Base-by-base conservation (phyloP, 164 flowering plant species). In the Kalanchoe fedtschenkoi region DNA sequence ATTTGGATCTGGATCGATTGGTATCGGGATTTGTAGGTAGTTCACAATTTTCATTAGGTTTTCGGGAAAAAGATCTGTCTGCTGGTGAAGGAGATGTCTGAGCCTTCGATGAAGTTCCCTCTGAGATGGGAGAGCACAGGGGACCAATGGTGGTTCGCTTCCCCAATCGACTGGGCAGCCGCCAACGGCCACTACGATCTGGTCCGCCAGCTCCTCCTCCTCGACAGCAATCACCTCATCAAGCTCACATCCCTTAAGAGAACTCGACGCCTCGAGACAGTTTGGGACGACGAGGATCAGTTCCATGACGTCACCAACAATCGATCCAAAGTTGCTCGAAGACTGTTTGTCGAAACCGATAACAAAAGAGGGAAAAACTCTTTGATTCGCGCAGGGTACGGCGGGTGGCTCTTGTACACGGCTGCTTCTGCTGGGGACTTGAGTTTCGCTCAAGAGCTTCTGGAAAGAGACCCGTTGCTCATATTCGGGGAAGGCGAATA, bases 111-210 rank as follows among this genome's bases (percentile, higher is more conserved):
- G 44, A 65, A 78, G 57, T 79, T 84, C 34, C 85, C 86, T 47
- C 76, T 84, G 5, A 74, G 90, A 60, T 84, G 90, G 90, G 90
- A 82, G 69, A 80, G 85, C 73, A 84, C 90, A 11, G 85, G 86
- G 11, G 90, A 84, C 44, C 83, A 84, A 46, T 84, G 90, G 90
- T 84, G 90, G 90, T 84, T 70, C 65, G 90, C 87, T 38, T 74
- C 87, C 38, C 90, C 90, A 6, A 78, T 84, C 26, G 90, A 84
- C 37, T 84, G 78, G 76, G 90, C 90, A 2, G 85, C 87, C 13
- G 90, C 90, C 8, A 80, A 82, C 63, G 87, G 90, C 54, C 87
- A 80, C 69, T 84, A 77, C 67, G 90, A 84, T 66, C 67, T 84
- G 53, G 90, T 84, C 43, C 67, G 83, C 10, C 76, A 84, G 68